These are phyloP conservation scores for Cylindricascospora bacillispora DNA, from an alignment of 1,139 yeast species.

Conservation along the genomic window DNA sequence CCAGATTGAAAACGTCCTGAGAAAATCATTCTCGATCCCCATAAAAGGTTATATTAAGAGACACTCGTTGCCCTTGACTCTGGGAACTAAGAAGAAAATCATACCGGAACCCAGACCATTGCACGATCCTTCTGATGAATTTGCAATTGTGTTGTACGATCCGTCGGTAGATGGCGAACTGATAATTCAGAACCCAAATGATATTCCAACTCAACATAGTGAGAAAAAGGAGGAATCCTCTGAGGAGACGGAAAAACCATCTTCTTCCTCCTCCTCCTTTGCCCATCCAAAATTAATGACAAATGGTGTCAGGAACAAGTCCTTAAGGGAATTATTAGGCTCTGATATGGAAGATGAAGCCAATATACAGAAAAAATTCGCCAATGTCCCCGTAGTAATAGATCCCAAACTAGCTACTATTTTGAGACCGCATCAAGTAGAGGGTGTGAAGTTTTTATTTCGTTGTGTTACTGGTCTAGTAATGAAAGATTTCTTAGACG, in stretches of 20 bases:
- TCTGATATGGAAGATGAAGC: constrained; percentile 28
- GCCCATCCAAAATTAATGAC: constrained; percentile 17
- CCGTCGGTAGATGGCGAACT: constrained; percentile 60
- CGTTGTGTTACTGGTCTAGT: constrained; percentile 83
- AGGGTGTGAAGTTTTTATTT: constrained; percentile 85
- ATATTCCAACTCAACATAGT: constrained; percentile 12
- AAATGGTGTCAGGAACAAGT: constrained; percentile 37
- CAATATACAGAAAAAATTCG: constrained; percentile 33
- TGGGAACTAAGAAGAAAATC: constrained; percentile 66
- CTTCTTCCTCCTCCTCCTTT: too few relatives aligned
- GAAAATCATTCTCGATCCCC: constrained; percentile 39
- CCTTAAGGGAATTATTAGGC: constrained; percentile 76
- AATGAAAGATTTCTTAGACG: constrained; percentile 26
- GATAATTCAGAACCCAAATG: constrained; percentile 17
- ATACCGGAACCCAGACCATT: constrained; percentile 74
- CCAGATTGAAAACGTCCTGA: constrained; percentile 29
- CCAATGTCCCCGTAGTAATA: constrained; percentile 90
- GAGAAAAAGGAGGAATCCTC: constrained; percentile 10
- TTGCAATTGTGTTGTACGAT: constrained; percentile 88
- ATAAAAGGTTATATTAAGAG: constrained; percentile 30
- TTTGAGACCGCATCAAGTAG: constrained; percentile 90
- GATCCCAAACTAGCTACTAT: constrained; percentile 81
- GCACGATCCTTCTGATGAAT: constrained; percentile 87
- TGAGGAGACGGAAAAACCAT: constrained; percentile 4
- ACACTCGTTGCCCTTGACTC: constrained; percentile 48